These are phyloP conservation scores for Malus hybrid DNA, from an alignment of 331 rosid genomes.

Conservation along the genomic window DNA sequence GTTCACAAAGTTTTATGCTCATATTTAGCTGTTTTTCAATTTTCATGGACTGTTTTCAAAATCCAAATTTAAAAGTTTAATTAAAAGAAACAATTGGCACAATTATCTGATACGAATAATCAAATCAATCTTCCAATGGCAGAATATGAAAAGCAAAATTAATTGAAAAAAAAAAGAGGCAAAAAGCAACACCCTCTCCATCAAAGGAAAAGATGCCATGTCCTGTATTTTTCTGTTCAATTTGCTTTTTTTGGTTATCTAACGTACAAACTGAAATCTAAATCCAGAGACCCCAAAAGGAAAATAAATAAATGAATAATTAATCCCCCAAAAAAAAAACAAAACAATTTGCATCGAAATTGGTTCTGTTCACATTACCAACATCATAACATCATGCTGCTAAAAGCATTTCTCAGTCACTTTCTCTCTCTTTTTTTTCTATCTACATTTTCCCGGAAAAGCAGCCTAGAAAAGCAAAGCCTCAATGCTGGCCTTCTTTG, in stretches of 20 bases:
- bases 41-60: neutral
- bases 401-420: neutral
- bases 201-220: conserved; percentile 36
- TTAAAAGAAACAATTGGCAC: conserved; percentile 4
- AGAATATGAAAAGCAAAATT: neutral
- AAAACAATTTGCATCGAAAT: conserved; percentile 16
- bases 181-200: neutral
- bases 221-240: conserved; percentile 17
- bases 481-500: conserved; percentile 63
- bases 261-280: conserved; percentile 24
- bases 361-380: conserved; percentile 15
- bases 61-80: neutral
- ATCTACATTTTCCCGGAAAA: conserved; percentile 23
- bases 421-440: neutral
- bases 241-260: conserved; percentile 17
- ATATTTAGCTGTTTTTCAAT: neutral
- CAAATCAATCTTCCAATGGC: conserved; percentile 15
- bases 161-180: neutral
- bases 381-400: neutral
- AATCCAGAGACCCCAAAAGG: conserved; percentile 8
- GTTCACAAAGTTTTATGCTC: neutral
- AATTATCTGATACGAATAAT: conserved; percentile 15
- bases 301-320: neutral
- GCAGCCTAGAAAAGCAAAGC: conserved; percentile 48
- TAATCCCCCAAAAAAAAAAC: neutral